phyloP scores from a whole-genome alignment of 371 early-diverging fungal genomes.

The Syncephalastrum monosporum region DNA sequence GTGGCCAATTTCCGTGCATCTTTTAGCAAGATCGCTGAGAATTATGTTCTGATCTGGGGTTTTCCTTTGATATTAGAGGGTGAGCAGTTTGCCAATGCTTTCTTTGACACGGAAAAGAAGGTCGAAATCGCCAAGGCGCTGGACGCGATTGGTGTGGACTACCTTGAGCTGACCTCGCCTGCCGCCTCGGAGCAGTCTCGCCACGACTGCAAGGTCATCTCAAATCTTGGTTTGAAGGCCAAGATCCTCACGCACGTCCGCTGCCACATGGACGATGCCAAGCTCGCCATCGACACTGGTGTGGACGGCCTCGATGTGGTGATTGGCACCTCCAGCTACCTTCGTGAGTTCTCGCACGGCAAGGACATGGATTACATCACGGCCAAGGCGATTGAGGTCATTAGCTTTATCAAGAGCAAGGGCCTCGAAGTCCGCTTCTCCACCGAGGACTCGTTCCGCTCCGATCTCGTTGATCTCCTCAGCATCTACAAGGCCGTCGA shows the following conservation, averaged over 20 bases:
- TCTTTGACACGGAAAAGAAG: conserved; percentile 93
- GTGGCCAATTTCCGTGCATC: not conserved
- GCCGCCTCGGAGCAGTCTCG: conserved; percentile 92
- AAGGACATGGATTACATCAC: conserved; percentile 95
- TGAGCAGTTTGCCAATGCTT: conserved; percentile 96
- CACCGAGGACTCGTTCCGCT: conserved; percentile 94
- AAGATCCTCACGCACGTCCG: conserved; percentile 94
- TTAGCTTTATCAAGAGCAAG: conserved; percentile 87
- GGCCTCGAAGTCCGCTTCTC: conserved; percentile 95
- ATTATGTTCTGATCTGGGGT: no score
- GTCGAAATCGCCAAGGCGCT: conserved; percentile 92
- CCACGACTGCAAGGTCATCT: conserved; percentile 84
- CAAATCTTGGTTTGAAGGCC: conserved; percentile 88
- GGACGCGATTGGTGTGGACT: conserved; percentile 94
- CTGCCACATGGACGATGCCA: conserved; percentile 96
- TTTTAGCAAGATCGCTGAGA: no score
- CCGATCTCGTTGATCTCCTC: conserved; percentile 90
- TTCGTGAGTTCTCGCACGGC: conserved; percentile 94
- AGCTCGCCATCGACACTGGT: conserved; percentile 90
- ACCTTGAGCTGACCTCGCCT: conserved; percentile 92
- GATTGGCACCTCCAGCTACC: conserved; percentile 91
- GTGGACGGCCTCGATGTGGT: conserved; percentile 95
- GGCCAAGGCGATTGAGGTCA: conserved; percentile 91
- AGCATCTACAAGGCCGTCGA: conserved; percentile 93
- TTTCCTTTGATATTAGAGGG: conserved; percentile 62